Evolutionary conservation across 2,329 filamentous ascomycete species (phyloP).

Genomic region (Colletotrichum neosansevieriae): DNA sequence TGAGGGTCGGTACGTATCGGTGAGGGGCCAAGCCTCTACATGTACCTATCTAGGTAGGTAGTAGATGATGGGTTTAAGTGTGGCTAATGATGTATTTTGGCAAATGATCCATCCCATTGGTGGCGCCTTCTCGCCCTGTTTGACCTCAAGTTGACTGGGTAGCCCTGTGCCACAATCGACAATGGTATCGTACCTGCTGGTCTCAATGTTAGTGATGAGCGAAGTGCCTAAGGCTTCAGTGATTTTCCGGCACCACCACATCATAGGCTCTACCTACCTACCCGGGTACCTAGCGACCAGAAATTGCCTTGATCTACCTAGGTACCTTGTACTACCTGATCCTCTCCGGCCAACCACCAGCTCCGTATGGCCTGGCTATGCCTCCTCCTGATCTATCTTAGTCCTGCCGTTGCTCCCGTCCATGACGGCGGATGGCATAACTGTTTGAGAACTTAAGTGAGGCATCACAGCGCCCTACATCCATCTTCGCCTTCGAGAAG

Average conservation of each 20-base stretch:
- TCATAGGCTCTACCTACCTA: conserved; percentile 1
- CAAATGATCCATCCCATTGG: conserved; percentile 10
- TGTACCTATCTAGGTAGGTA: too few relatives aligned
- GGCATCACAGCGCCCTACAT: neutral
- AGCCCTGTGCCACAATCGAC: too few relatives aligned
- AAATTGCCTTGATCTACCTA: conserved; percentile 12
- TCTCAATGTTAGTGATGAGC: too few relatives aligned
- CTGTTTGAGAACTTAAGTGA: conserved; percentile 12
- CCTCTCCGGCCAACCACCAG: conserved; percentile 20
- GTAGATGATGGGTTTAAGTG: neutral
- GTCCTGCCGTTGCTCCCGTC: conserved; percentile 30
- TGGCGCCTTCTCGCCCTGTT: conserved; percentile 5
- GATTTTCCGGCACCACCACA: neutral
- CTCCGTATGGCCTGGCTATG: neutral
- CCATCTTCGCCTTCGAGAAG: conserved; percentile 15
- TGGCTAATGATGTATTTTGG: conserved; percentile 17
- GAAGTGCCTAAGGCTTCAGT: too few relatives aligned
- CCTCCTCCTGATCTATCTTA: conserved; percentile 10
- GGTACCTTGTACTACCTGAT: conserved; percentile 7
- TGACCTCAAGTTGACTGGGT: too few relatives aligned
- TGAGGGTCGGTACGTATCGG: conserved; percentile 3
- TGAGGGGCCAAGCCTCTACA: conserved; percentile 16
- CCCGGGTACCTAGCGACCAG: neutral
- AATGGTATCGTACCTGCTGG: too few relatives aligned
- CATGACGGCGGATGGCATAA: neutral